Evolutionary conservation across 2,329 filamentous ascomycete species (phyloP), one percentile per base, ranked within the genome.

Genomic region (Madurella mycetomatis): DNA sequence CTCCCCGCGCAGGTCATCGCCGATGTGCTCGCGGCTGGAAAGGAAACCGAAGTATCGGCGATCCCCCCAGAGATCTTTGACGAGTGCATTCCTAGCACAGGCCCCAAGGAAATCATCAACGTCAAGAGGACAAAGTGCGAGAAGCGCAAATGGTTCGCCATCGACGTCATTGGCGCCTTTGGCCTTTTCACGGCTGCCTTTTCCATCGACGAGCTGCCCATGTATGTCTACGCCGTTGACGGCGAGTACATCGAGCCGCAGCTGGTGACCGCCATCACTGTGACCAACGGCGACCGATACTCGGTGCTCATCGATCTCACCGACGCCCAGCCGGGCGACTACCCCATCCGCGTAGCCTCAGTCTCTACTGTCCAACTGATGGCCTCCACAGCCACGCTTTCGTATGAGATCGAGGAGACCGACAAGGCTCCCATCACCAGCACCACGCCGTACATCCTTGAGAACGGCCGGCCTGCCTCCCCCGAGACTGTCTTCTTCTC

Each of bases 141-240:
- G 34, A 37, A 15, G 34, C 13, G 9, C 11, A 37, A 37, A 15
- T 84, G 80, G 80, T 62, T 76, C 0, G 78, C 79, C 8, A 67
- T 85, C 13, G 76, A 83, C 57, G 62, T 83, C n/a, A 74, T 85
- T 53, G 76, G 73, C n/a, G 70, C 76, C 2, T 72, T 77, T 47
- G 34, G 34, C 34, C 73, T 80, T 25, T 66, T 76, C 46, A 75
- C 72, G 0, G 70, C 71, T 2, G 60, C 70, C 5, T 72, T 77
- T 57, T 76, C 77, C 31, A 77, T 82, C 47, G 80, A 83, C 62
- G 74, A 76, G 52, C 76, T 79, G 50, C 70, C 75, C 17, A 69
- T 82, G 67, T 81, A 72, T 69, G 70, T 83, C 4, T 80, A 79
- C 59, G 77, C 76, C 41, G 74, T 80, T 49, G 81, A 83, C 54